Evolutionary conservation across 2,329 filamentous ascomycete species (phyloP).

Genomic region (Ascocoryne sarcoides): DNA sequence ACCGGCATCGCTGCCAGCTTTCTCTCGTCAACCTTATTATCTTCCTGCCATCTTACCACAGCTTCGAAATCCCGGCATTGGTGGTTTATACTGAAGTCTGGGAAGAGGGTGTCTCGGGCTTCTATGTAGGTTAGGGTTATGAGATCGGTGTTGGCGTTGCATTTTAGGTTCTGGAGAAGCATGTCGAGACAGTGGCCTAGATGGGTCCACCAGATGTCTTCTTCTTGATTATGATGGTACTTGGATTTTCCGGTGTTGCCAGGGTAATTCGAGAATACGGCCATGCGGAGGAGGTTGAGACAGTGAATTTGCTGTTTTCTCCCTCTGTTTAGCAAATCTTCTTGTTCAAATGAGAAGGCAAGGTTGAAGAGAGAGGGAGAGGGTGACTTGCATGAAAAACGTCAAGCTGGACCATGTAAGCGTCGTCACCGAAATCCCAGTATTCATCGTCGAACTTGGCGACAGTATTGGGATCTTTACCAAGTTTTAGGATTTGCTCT

Average conservation of each 20-base stretch:
- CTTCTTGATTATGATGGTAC: neutral
- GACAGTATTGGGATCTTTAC: slow-evolving; percentile 25
- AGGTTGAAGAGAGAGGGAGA: neutral
- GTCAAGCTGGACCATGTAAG: slow-evolving; percentile 29
- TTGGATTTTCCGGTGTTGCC: neutral
- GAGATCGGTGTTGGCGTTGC: neutral
- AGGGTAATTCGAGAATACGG: neutral
- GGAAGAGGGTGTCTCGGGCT: neutral
- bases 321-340: neutral
- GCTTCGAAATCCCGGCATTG: slow-evolving; percentile 1
- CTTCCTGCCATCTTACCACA: neutral
- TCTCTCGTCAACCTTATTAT: neutral
- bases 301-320: slow-evolving; percentile 1
- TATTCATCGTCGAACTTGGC: slow-evolving; percentile 22
- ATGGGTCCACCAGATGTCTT: neutral
- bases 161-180: slow-evolving; percentile 1
- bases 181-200: slow-evolving; percentile 1
- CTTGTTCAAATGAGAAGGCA: neutral
- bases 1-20: neutral
- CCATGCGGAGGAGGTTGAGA: neutral
- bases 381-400: slow-evolving; percentile 20
- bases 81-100: slow-evolving; percentile 1
- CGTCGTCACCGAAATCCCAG: slow-evolving; percentile 27
- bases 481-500: slow-evolving; percentile 22
- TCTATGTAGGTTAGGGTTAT: neutral